phyloP scores from a whole-genome alignment of 805 yeast genomes.

The Candida fluviatilis region DNA sequence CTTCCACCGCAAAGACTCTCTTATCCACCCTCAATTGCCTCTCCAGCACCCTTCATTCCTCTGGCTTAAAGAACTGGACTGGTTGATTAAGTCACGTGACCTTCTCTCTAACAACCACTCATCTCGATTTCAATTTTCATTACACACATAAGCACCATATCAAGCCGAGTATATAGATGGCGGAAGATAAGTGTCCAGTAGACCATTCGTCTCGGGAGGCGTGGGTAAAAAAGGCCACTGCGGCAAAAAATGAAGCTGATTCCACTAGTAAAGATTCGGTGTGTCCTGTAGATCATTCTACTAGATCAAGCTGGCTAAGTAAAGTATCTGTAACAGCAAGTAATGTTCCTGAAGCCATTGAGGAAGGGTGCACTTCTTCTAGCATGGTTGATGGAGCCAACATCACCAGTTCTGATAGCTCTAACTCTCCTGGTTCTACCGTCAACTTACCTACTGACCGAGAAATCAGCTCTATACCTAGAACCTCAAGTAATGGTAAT shows the following conservation, averaged over 20 bases:
- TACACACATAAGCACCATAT: too few relatives aligned
- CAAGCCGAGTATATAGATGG: not conserved
- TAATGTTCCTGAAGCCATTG: constrained; percentile 36
- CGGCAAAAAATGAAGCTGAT: constrained; percentile 7
- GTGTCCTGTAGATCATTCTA: constrained; percentile 38
- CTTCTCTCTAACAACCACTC: not conserved
- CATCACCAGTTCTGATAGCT: constrained; percentile 34
- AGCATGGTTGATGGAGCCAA: constrained; percentile 32
- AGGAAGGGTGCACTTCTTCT: constrained; percentile 16
- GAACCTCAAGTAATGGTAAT: constrained; percentile 57
- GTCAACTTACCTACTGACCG: constrained; percentile 63
- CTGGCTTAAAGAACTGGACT: too few relatives aligned
- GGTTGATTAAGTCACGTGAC: not conserved
- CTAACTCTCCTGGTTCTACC: not conserved
- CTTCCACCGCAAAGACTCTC: too few relatives aligned
- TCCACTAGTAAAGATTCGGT: constrained; percentile 26
- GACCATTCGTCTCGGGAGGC: constrained; percentile 39
- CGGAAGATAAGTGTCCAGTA: constrained; percentile 43
- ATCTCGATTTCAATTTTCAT: not conserved
- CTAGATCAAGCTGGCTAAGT: constrained; percentile 34
- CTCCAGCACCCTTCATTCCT: too few relatives aligned
- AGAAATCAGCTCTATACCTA: constrained; percentile 77
- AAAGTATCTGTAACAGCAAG: constrained; percentile 31
- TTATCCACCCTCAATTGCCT: too few relatives aligned
- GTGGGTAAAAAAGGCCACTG: constrained; percentile 22